A percentile compares a stretch with the other conserved stretches of the same genome.
phyloP scores from a whole-genome alignment of 495 filamentous ascomycete species.

The Penicillium roqueforti region DNA sequence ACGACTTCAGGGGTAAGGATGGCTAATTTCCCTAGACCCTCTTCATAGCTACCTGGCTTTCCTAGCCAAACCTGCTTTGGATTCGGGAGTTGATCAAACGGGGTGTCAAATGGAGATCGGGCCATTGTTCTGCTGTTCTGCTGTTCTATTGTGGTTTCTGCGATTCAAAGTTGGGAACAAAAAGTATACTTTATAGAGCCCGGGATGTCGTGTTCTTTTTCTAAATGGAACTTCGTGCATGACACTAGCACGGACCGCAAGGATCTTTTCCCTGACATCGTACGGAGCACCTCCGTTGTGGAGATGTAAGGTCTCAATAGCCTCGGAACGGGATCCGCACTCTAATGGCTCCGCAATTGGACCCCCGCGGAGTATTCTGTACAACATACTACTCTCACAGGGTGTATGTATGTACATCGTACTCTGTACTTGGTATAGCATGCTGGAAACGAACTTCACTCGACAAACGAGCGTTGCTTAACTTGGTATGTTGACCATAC shows the following conservation, averaged over 20 bases:
- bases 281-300: no score
- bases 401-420: no score
- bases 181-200: neutral
- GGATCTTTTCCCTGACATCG: neutral
- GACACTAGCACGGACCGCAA: neutral
- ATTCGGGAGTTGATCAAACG: slow-evolving; percentile 42
- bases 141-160: neutral
- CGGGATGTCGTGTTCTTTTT: neutral
- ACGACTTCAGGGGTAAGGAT: slow-evolving; percentile 43
- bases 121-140: slow-evolving; percentile 11
- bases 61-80: slow-evolving; percentile 43
- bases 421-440: no score
- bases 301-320: neutral
- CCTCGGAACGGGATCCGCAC: slow-evolving; percentile 1
- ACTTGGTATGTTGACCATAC: no score
- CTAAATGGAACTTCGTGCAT: neutral
- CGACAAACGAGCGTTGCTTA: no score
- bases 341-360: neutral
- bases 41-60: slow-evolving; percentile 36
- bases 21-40: slow-evolving; percentile 42
- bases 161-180: neutral
- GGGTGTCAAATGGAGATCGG: slow-evolving; percentile 25
- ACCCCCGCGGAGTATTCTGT: no score
- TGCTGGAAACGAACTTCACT: no score
- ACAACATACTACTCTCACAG: no score